Percentiles rank a stretch among this genome's conserved stretches.
These are phyloP conservation scores for Termitomyces sp. DNA, from an alignment of 768 basidiomycete genomes.

Conservation along the genomic window DNA sequence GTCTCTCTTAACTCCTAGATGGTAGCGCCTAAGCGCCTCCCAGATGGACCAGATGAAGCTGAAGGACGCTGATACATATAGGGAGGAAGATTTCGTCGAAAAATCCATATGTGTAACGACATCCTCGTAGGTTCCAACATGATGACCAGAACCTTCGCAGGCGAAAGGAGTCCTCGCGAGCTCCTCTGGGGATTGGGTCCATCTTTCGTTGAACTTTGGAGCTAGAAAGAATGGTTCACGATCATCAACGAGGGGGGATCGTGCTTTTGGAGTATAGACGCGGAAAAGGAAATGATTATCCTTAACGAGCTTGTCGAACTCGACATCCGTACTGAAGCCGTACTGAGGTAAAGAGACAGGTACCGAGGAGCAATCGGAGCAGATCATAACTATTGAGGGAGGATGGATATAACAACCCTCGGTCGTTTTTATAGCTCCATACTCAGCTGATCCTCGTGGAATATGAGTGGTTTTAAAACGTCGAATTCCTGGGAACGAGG, in stretches of 20 bases:
- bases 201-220: slow-evolving; percentile 53
- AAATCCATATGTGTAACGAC: slow-evolving; percentile 70
- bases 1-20: slow-evolving; percentile 65
- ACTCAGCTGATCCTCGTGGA: slow-evolving; percentile 25
- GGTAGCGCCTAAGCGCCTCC: slow-evolving; percentile 76
- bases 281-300: slow-evolving; percentile 76
- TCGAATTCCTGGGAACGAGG: not conserved
- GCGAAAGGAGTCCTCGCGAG: slow-evolving; percentile 11
- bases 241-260: slow-evolving; percentile 45
- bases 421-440: slow-evolving; percentile 15
- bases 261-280: slow-evolving; percentile 68
- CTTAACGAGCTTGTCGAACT: slow-evolving; percentile 55
- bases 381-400: slow-evolving; percentile 17
- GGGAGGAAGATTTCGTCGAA: slow-evolving; percentile 65
- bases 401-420: not conserved
- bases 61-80: slow-evolving; percentile 72
- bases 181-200: slow-evolving; percentile 28
- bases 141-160: slow-evolving; percentile 1
- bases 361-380: slow-evolving; percentile 1
- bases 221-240: slow-evolving; percentile 65
- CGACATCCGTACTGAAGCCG: slow-evolving; percentile 59
- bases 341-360: slow-evolving; percentile 54
- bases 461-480: slow-evolving; percentile 24
- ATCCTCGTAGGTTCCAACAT: slow-evolving; percentile 45
- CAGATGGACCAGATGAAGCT: slow-evolving; percentile 80